A percentile compares a stretch with the other conserved stretches of the same genome.
Conservation (phyloP, 768 basidiomycete genomes). For the Megacollybia marginata region DNA sequence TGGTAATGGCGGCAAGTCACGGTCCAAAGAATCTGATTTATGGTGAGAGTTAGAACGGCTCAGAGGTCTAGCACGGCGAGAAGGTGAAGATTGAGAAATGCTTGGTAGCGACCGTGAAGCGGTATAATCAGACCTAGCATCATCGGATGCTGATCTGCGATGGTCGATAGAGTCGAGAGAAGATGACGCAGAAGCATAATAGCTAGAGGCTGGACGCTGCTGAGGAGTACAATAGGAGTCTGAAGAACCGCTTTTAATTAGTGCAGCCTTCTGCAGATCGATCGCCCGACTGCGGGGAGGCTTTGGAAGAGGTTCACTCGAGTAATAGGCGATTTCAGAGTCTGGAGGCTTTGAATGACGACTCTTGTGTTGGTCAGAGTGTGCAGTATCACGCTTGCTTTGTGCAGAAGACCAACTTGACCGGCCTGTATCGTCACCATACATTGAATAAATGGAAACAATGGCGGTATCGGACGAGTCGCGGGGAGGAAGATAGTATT, state of each 20-base stretch:
- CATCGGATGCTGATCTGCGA: slow-evolving; percentile 2
- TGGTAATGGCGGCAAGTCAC: slow-evolving; percentile 1
- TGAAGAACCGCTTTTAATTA: background rate
- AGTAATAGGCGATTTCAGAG: slow-evolving; percentile 13
- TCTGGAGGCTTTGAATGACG: slow-evolving; percentile 2
- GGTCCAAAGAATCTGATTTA: slow-evolving; percentile 9
- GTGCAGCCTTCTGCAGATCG: background rate
- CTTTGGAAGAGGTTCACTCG: slow-evolving; percentile 8
- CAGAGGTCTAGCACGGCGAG: slow-evolving; percentile 1
- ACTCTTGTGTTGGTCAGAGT: background rate
- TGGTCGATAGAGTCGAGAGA: slow-evolving; percentile 1
- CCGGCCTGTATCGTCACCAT: slow-evolving; percentile 48
- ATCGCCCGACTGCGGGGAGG: background rate
- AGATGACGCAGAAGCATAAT: too few relatives aligned
- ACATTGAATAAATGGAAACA: slow-evolving; percentile 85
- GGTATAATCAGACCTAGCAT: background rate
- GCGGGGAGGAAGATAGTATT: slow-evolving; percentile 19
- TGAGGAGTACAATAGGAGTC: background rate
- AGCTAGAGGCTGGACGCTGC: too few relatives aligned
- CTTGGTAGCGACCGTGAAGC: slow-evolving; percentile 1
- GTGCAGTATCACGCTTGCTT: background rate
- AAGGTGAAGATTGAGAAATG: slow-evolving; percentile 2
- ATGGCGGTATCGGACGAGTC: slow-evolving; percentile 68
- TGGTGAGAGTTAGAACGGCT: slow-evolving; percentile 22
- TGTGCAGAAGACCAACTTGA: slow-evolving; percentile 31